A percentile compares a stretch with the other conserved stretches of the same genome.
These are phyloP conservation scores for Colletotrichum agaves DNA, from an alignment of 2,329 filamentous ascomycete genomes.

Conservation along the genomic window DNA sequence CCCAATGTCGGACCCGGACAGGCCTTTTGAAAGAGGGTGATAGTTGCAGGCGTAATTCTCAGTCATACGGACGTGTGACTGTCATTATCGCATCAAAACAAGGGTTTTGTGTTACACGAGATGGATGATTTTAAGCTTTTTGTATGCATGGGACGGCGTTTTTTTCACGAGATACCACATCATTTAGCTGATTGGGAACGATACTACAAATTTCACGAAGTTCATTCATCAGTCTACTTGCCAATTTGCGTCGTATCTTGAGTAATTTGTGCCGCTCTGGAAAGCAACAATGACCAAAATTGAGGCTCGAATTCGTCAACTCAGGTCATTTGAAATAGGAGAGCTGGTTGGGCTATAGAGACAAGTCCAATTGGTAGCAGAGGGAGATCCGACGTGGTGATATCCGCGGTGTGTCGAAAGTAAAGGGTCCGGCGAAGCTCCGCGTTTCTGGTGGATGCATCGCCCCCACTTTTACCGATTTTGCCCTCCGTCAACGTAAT, in stretches of 20 bases:
- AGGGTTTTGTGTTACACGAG: neutral
- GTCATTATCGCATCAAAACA: neutral
- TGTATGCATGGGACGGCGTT: slow-evolving; percentile 35
- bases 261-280: too few species aligned
- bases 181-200: slow-evolving; percentile 33
- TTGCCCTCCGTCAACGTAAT: neutral
- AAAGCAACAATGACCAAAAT: too few species aligned
- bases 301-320: too few species aligned
- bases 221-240: neutral
- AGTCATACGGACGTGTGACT: neutral
- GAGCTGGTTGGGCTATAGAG: too few species aligned
- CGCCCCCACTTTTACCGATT: neutral
- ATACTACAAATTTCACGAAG: slow-evolving; percentile 11
- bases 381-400: too few species aligned
- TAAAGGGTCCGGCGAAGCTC: too few species aligned
- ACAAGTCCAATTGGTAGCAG: too few species aligned
- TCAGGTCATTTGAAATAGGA: too few species aligned
- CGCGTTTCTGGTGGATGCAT: neutral
- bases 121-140: neutral
- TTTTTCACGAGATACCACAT: slow-evolving; percentile 35
- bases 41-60: too few species aligned
- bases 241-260: neutral
- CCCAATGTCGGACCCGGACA: slow-evolving; percentile 1
- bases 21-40: neutral
- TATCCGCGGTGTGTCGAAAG: neutral